Conservation (phyloP, 1,284 basidiomycete genomes). For the Fomitopsis palustris region DNA sequence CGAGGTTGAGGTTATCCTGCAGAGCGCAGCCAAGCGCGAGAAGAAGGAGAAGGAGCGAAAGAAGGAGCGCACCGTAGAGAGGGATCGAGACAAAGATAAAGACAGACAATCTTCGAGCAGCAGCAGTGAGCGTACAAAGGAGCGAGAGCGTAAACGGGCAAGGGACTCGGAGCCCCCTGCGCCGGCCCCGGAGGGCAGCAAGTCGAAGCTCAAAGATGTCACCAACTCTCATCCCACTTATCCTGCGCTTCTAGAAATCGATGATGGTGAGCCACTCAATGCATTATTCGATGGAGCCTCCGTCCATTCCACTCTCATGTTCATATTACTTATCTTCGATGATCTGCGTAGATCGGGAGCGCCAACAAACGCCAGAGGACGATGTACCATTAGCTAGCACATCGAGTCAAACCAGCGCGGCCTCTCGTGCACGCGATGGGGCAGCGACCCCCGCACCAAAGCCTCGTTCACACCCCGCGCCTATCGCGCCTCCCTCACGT, state of each 20-base stretch:
- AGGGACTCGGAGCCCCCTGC: conserved; percentile 31
- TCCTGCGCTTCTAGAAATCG: conserved; percentile 33
- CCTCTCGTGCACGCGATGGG: conserved; percentile 35
- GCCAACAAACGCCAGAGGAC: conserved; percentile 35
- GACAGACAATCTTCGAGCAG: conserved; percentile 27
- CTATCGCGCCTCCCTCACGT: conserved; percentile 37
- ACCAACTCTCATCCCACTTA: conserved; percentile 49
- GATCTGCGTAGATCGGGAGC: conserved; percentile 36
- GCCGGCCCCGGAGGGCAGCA: conserved; percentile 33
- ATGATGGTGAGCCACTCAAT: conserved; percentile 20
- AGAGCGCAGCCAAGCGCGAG: conserved; percentile 20
- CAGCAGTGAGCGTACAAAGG: conserved; percentile 14
- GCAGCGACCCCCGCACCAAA: conserved; percentile 37
- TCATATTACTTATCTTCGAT: conserved; percentile 8
- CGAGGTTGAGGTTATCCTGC: conserved; percentile 25
- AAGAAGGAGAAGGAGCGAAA: conserved; percentile 33
- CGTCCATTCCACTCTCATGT: conserved; percentile 13
- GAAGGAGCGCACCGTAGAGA: conserved; percentile 3
- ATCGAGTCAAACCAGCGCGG: conserved; percentile 23
- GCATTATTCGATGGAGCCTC: conserved; percentile 4
- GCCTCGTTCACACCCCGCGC: conserved; percentile 18
- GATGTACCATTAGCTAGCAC: conserved; percentile 32
- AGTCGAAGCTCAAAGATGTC: conserved; percentile 59
- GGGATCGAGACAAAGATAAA: conserved; percentile 27
- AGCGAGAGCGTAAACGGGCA: conserved; percentile 38